Evolutionary conservation across 345 rosid species (phyloP).

Genomic region (Citrus trifoliata): DNA sequence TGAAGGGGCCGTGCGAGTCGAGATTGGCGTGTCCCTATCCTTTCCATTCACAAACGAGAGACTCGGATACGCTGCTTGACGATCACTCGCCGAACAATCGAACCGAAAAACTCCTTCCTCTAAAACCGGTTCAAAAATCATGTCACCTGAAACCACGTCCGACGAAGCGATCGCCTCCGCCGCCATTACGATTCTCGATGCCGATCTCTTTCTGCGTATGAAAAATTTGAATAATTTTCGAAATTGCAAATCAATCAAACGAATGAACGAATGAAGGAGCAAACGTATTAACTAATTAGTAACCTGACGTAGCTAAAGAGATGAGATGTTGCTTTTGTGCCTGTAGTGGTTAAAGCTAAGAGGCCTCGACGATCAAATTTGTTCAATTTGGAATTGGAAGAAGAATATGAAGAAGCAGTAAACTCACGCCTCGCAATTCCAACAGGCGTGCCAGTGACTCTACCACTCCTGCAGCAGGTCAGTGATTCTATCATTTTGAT

Average conservation of each 20-base stretch:
- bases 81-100: conserved; percentile 56
- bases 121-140: conserved; percentile 72
- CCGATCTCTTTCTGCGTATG: not conserved
- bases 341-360: too few relatives aligned
- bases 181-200: conserved; percentile 43
- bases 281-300: not conserved
- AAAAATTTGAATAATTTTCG: too few relatives aligned
- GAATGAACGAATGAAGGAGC: not conserved
- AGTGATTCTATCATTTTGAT: not conserved
- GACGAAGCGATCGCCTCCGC: conserved; percentile 19
- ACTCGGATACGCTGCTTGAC: conserved; percentile 63
- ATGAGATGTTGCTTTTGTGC: too few relatives aligned
- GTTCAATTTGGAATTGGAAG: not conserved
- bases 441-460: too few relatives aligned
- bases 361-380: not conserved
- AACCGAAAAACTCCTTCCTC: conserved; percentile 77
- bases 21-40: conserved; percentile 52
- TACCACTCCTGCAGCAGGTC: too few relatives aligned
- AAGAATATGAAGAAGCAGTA: not conserved
- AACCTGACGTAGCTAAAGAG: not conserved
- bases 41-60: conserved; percentile 55
- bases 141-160: conserved; percentile 34
- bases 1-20: conserved; percentile 39
- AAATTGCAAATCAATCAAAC: not conserved
- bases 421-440: not conserved